Evolutionary conservation across 345 rosid genomes (phyloP), one percentile per base, ranked within the genome.

Genomic region (Physaria fendleri): DNA sequence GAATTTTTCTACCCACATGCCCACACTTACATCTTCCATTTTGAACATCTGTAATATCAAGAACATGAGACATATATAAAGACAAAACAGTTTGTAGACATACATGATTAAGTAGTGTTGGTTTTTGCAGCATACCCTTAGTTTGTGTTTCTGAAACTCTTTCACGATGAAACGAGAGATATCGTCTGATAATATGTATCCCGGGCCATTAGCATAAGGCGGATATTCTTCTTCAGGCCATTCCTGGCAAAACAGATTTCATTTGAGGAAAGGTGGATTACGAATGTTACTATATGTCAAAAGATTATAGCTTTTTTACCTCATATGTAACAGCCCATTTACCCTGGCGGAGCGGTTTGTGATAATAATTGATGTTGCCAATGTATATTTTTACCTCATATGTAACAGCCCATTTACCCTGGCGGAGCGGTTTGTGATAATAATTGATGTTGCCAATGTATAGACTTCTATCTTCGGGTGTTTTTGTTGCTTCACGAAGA

Each of bases 11-110:
- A 90, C 93, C 97, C 95, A 90, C 97, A 90, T 81, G 71, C 97
- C 97, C 76, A 90, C 79, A n/a, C 97, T 90, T 65, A 90, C 95
- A 62, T 90, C 97, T 76, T 90, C 97, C 97, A 90, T 90, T 73
- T 90, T 90, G 76, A 87, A 90, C 76, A 90, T 51, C 97, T 90
- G 86, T 46, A 75, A 23, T 41, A 52, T 56, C 14, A 53, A 63
- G 4, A 66, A 21, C n/a, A n/a, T 2, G 30, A 12, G 10, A 42
- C 0, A 18, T 14, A n/a, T 20, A 11, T 8, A 27, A 18, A 18
- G 12, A 16, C 25, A 13, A 18, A 22, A 54, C 1, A 55, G 15
- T 41, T 40, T 15, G 46, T 0, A 38, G 0, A 18, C 11, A 6
- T 13, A 16, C 0, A 47, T 57, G 16, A 23, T 40, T 16, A 56